These are phyloP conservation scores for Chalciporus piperatus DNA, from an alignment of 768 basidiomycete genomes.

Conservation along the genomic window DNA sequence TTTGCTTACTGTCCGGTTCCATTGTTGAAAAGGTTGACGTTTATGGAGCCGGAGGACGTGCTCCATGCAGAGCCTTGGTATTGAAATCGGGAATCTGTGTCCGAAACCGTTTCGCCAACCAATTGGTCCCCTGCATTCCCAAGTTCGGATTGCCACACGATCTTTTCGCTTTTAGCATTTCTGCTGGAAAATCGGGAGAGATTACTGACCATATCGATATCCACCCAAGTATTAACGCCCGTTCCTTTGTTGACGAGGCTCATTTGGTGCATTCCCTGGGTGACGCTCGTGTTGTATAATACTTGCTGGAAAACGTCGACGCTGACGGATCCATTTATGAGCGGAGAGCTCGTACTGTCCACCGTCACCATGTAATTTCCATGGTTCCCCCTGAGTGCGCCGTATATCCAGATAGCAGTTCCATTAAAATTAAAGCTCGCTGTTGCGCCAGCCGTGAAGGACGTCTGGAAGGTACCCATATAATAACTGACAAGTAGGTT, in stretches of 20 bases:
- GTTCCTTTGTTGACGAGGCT: constrained; percentile 27
- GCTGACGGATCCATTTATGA: constrained; percentile 28
- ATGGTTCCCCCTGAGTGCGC: constrained; percentile 47
- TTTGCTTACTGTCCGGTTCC: constrained; percentile 40
- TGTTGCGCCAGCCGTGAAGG: constrained; percentile 29
- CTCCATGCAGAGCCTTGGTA: constrained; percentile 38
- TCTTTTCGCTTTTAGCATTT: constrained; percentile 9
- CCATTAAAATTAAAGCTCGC: constrained; percentile 48
- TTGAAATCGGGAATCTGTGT: constrained; percentile 37
- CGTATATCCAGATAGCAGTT: constrained; percentile 46
- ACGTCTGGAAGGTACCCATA: constrained; percentile 39
- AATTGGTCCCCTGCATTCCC: constrained; percentile 15
- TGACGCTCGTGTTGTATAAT: constrained; percentile 36
- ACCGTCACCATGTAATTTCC: constrained; percentile 44
- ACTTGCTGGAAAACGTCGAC: constrained; percentile 35
- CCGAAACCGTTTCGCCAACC: constrained; percentile 24
- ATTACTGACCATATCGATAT: constrained; percentile 43
- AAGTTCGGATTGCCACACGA: constrained; percentile 29
- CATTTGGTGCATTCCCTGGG: constrained; percentile 37
- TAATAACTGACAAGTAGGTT: constrained; percentile 33
- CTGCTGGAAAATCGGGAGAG: background rate
- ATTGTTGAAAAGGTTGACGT: constrained; percentile 38
- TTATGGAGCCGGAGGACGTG: constrained; percentile 27
- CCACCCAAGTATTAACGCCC: constrained; percentile 35
- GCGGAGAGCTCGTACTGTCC: constrained; percentile 31